Conservation (phyloP, 257 asterid genomes). For the Nicotiana attenuata region DNA sequence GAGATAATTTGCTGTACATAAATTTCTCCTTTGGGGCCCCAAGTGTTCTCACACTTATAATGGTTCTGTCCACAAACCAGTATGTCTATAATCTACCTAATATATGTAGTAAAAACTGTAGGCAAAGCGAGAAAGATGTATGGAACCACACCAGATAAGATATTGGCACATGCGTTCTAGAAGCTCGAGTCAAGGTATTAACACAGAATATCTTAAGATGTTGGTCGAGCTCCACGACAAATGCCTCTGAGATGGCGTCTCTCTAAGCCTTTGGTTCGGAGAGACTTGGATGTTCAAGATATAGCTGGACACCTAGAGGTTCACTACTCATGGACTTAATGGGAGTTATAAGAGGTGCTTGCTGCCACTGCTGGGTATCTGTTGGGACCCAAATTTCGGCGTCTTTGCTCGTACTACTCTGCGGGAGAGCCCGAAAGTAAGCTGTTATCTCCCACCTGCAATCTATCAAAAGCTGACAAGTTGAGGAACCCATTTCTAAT, state of each 20-base stretch:
- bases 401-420: slow-evolving; percentile 46
- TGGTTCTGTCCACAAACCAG: too few species aligned
- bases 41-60: too few species aligned
- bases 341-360: slow-evolving; percentile 67
- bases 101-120: neutral
- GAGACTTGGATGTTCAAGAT: slow-evolving; percentile 63
- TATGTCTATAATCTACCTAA: neutral
- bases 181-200: neutral
- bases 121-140: neutral
- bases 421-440: slow-evolving; percentile 62
- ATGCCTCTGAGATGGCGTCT: neutral
- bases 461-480: slow-evolving; percentile 28
- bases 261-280: slow-evolving; percentile 32
- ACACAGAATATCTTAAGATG: neutral
- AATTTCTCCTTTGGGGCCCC: too few species aligned
- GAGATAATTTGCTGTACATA: too few species aligned
- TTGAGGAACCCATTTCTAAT: neutral
- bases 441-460: slow-evolving; percentile 93
- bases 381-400: slow-evolving; percentile 81
- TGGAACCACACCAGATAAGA: neutral
- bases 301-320: slow-evolving; percentile 79
- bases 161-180: neutral
- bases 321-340: slow-evolving; percentile 83
- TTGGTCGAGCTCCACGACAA: neutral
- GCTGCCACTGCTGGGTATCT: slow-evolving; percentile 79